A percentile compares a stretch with the other conserved stretches of the same genome.
Conservation (phyloP, 306 rosid species). For the Medicago arabica region DNA sequence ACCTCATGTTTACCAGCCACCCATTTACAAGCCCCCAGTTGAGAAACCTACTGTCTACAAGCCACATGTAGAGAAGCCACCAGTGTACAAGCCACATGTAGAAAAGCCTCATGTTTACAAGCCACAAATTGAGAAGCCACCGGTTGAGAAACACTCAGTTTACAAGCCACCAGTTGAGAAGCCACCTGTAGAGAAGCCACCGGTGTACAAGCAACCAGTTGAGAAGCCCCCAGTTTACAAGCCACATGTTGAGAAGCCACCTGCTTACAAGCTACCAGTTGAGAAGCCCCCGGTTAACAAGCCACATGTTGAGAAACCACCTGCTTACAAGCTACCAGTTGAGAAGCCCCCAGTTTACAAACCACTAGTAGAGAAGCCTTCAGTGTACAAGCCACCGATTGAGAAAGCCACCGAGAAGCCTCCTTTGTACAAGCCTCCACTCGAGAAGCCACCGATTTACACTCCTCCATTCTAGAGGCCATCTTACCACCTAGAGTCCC, state of each 20-base stretch:
- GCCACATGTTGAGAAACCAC: neutral
- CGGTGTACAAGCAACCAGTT: accelerated
- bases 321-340: neutral
- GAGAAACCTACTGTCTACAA: too few species aligned
- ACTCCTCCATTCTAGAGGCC: neutral
- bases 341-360: neutral
- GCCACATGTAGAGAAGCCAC: too few species aligned
- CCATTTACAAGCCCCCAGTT: too few species aligned
- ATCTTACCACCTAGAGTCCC: neutral
- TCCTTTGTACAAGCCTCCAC: neutral
- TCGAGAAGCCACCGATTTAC: neutral
- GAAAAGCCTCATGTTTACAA: neutral
- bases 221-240: neutral
- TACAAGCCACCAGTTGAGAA: neutral
- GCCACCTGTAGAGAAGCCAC: neutral
- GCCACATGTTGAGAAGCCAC: neutral
- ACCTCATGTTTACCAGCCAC: too few species aligned
- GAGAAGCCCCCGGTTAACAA: accelerated
- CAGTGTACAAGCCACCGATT: neutral
- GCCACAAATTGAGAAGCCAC: neutral
- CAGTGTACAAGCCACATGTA: neutral
- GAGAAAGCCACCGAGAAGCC: neutral
- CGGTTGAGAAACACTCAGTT: neutral
- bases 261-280: neutral
- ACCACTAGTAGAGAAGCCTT: neutral